Conservation (phyloP, 306 rosid species). For the Mucuna pruriens region DNA sequence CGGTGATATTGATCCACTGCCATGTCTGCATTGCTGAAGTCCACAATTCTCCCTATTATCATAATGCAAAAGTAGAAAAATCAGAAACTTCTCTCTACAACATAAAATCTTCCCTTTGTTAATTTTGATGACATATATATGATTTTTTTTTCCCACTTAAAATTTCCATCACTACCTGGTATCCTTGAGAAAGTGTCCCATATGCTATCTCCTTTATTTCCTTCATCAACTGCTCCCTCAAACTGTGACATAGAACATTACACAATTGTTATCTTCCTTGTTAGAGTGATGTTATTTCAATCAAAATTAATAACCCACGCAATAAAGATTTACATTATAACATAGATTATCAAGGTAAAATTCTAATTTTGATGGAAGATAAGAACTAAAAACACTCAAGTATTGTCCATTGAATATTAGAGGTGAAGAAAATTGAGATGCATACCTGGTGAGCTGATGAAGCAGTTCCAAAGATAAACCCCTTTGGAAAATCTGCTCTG, state of each 20-base stretch:
- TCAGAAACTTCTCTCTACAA: constrained; percentile 24
- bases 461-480: constrained; percentile 91
- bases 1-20: constrained; percentile 98
- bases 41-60: constrained; percentile 80
- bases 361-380: neutral
- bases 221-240: constrained; percentile 90
- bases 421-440: constrained; percentile 6
- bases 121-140: neutral
- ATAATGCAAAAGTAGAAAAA: constrained; percentile 37
- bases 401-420: neutral
- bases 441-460: constrained; percentile 95
- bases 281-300: neutral
- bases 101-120: neutral
- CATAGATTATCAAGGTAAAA: neutral
- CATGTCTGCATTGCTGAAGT: constrained; percentile 89
- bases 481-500: constrained; percentile 84
- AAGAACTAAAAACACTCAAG: neutral
- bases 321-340: neutral
- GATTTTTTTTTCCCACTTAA: neutral
- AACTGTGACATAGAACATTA: constrained; percentile 51
- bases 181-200: constrained; percentile 83
- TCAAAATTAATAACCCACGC: neutral
- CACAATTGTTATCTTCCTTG: constrained; percentile 3
- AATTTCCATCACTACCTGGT: constrained; percentile 61
- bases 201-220: constrained; percentile 84